A percentile compares a stretch with the other conserved stretches of the same genome.
Conservation (phyloP, 441 rosid species). For the Corymbia citriodora region DNA sequence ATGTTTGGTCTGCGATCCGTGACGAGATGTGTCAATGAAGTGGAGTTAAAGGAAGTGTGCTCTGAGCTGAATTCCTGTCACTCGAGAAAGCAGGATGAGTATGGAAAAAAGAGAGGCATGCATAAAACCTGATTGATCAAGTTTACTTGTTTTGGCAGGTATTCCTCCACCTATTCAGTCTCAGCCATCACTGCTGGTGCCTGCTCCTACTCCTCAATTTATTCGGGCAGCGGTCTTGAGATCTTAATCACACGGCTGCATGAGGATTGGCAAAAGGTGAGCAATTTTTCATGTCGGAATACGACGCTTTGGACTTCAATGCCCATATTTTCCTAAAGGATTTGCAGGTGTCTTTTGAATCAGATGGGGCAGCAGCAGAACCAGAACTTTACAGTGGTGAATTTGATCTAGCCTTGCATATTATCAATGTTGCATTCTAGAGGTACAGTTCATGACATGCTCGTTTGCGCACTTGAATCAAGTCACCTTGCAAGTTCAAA, state of each 20-base stretch:
- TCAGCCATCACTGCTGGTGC: constrained; percentile 63
- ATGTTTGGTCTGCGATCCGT: neutral
- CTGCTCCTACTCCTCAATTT: constrained; percentile 56
- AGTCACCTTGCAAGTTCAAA: neutral
- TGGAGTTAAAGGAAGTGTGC: neutral
- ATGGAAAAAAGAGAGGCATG: neutral
- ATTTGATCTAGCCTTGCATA: constrained; percentile 88
- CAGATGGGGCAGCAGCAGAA: constrained; percentile 78
- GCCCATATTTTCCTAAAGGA: neutral
- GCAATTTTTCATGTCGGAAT: neutral
- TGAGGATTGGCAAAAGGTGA: constrained; percentile 63
- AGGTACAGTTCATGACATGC: constrained; percentile 34
- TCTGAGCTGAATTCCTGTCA: neutral
- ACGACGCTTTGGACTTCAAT: neutral
- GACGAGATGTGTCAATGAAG: neutral
- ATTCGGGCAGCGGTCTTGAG: constrained; percentile 55
- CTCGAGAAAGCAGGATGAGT: neutral
- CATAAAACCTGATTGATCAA: neutral
- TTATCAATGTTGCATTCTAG: constrained; percentile 70
- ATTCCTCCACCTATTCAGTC: constrained; percentile 43
- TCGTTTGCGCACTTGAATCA: neutral
- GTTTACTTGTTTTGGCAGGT: constrained; percentile 25
- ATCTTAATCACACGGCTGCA: constrained; percentile 47
- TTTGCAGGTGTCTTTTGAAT: constrained; percentile 66
- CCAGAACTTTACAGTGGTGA: constrained; percentile 75